Percentiles rank a stretch among this genome's conserved stretches.
phyloP scores from a whole-genome alignment of 208 protist species.

The Crithidia brevicula region DNA sequence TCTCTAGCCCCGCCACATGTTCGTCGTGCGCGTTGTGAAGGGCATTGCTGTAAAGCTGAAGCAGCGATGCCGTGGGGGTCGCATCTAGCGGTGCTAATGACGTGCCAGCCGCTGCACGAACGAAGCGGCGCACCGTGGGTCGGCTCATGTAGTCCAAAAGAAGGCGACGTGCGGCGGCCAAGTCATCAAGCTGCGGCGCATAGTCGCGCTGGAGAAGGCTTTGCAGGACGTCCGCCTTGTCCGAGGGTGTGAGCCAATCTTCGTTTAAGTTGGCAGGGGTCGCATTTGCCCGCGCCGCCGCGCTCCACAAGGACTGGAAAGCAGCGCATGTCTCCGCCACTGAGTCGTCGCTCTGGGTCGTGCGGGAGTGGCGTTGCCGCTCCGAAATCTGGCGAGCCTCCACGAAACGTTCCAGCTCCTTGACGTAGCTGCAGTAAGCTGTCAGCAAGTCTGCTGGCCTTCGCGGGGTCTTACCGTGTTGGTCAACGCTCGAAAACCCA shows the following conservation, averaged over 20 bases:
- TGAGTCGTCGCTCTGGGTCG: slow-evolving; percentile 20
- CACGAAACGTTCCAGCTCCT: slow-evolving; percentile 5
- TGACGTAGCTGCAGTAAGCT: neutral
- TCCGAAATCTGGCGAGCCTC: neutral
- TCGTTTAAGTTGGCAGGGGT: slow-evolving; percentile 21
- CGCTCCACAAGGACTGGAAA: slow-evolving; percentile 12
- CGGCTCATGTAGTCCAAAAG: slow-evolving; percentile 18
- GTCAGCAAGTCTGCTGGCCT: too few relatives aligned
- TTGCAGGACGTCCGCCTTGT: slow-evolving; percentile 24
- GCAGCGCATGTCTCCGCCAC: slow-evolving; percentile 15
- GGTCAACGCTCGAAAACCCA: too few relatives aligned
- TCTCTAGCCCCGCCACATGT: slow-evolving; percentile 8
- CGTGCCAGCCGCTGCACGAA: neutral
- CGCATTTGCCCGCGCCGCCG: neutral
- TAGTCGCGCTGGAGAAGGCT: neutral
- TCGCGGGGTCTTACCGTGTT: too few relatives aligned
- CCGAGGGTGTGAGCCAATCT: slow-evolving; percentile 22
- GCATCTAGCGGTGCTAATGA: neutral
- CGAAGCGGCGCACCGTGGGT: slow-evolving; percentile 13
- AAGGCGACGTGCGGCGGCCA: slow-evolving; percentile 15
- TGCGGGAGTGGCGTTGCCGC: slow-evolving; percentile 3
- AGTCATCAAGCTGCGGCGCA: slow-evolving; percentile 16
- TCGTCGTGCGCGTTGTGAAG: slow-evolving; percentile 2
- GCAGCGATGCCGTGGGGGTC: slow-evolving; percentile 4
- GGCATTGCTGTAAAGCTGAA: slow-evolving; percentile 18